A percentile compares a stretch with the other conserved stretches of the same genome.
Conservation (phyloP, 164 flowering plant genomes). For the Houttuynia cordata region DNA sequence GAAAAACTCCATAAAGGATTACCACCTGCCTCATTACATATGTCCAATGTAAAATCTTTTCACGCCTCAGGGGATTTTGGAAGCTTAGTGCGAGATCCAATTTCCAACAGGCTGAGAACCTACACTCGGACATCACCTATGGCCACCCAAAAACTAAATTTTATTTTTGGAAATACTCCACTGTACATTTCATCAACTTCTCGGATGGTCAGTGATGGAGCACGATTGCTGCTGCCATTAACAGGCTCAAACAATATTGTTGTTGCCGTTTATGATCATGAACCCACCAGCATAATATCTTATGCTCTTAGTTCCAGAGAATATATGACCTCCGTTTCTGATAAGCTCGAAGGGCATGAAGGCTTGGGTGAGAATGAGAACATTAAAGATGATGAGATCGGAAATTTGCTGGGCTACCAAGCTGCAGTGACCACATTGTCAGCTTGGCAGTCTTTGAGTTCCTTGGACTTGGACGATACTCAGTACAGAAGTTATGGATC, state of each 20-base stretch:
- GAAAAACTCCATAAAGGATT: constrained; percentile 42
- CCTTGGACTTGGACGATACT: constrained; percentile 47
- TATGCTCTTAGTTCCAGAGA: constrained; percentile 82
- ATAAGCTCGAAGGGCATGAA: constrained; percentile 28
- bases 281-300: constrained; percentile 83
- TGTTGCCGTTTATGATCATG: constrained; percentile 83
- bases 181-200: constrained; percentile 44
- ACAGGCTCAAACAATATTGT: constrained; percentile 37
- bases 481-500: constrained; percentile 51
- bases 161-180: constrained; percentile 29
- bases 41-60: constrained; percentile 61
- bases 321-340: constrained; percentile 50
- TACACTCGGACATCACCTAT: constrained; percentile 32
- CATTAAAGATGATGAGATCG: constrained; percentile 16
- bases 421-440: constrained; percentile 24
- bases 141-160: constrained; percentile 40
- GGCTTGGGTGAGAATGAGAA: constrained; percentile 18
- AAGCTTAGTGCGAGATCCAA: constrained; percentile 64
- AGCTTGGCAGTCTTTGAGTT: constrained; percentile 53
- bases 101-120: constrained; percentile 33
- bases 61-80: constrained; percentile 79
- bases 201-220: constrained; percentile 51
- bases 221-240: constrained; percentile 50
- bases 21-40: constrained; percentile 42
- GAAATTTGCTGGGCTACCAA: constrained; percentile 6